Conservation (phyloP, 805 yeast genomes). For the Hanseniaspora vineae region DNA sequence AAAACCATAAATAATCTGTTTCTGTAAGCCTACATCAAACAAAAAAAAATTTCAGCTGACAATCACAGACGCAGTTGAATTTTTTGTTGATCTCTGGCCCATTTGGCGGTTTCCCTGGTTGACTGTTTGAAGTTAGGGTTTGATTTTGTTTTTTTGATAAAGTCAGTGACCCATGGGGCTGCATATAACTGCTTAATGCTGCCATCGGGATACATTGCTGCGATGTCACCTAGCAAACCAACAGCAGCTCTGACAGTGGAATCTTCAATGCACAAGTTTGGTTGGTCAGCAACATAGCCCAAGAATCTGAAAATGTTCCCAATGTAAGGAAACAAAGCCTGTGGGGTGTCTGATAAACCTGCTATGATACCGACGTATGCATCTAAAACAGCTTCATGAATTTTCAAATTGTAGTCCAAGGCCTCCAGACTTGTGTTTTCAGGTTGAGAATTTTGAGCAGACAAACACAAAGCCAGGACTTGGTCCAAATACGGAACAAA, state of each 20-base stretch:
- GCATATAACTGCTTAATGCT: slow-evolving; percentile 51
- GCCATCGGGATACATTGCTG: slow-evolving; percentile 73
- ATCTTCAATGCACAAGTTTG: slow-evolving; percentile 49
- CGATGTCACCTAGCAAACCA: slow-evolving; percentile 88
- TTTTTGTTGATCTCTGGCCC: slow-evolving; percentile 75
- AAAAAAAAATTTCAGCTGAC: not conserved
- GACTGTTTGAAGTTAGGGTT: slow-evolving; percentile 46
- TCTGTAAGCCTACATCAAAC: slow-evolving; percentile 1
- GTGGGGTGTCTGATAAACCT: slow-evolving; percentile 65
- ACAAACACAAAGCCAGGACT: slow-evolving; percentile 64
- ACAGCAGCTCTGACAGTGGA: slow-evolving; percentile 70
- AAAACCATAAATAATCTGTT: not conserved
- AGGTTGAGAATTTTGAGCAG: slow-evolving; percentile 49
- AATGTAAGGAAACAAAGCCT: slow-evolving; percentile 49
- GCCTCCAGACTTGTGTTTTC: slow-evolving; percentile 63
- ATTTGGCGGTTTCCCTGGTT: slow-evolving; percentile 86
- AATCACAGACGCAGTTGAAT: slow-evolving; percentile 17
- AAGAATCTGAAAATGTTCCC: slow-evolving; percentile 62
- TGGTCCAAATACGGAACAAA: slow-evolving; percentile 67
- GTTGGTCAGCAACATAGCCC: slow-evolving; percentile 40
- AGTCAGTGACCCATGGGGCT: slow-evolving; percentile 68
- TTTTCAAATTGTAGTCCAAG: slow-evolving; percentile 55
- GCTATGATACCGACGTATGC: slow-evolving; percentile 93
- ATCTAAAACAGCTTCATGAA: slow-evolving; percentile 84
- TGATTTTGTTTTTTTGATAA: slow-evolving; percentile 60